Conservation (phyloP, 2,329 filamentous ascomycete genomes). For the Fusarium pilosicola region DNA sequence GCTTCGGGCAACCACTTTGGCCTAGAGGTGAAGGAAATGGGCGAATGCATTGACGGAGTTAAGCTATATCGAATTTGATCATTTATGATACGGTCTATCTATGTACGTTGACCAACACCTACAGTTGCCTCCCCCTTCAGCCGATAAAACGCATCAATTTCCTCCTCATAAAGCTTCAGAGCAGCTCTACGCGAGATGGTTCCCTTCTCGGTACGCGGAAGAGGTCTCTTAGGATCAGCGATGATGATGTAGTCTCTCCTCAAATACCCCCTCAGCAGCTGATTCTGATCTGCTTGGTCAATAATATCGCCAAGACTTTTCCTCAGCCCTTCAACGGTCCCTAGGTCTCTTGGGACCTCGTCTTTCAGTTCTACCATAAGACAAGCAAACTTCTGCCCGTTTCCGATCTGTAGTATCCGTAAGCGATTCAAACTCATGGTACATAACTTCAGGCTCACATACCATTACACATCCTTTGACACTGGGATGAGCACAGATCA, state of each 20-base stretch:
- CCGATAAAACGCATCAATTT: not conserved
- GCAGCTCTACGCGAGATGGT: not conserved
- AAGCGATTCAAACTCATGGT: rapidly evolving
- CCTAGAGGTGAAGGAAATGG: rapidly evolving
- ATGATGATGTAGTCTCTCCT: not conserved
- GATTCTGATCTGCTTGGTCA: not conserved
- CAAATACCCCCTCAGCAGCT: not conserved
- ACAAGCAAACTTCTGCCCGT: not conserved
- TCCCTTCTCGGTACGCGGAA: not conserved
- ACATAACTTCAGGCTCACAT: rapidly evolving
- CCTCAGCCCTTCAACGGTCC: not conserved
- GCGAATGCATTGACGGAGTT: rapidly evolving
- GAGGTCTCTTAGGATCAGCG: rapidly evolving
- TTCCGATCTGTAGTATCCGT: rapidly evolving
- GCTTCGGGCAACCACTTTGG: rapidly evolving
- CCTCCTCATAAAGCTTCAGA: not conserved
- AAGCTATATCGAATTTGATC: rapidly evolving
- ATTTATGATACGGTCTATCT: rapidly evolving
- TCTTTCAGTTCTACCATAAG: not conserved
- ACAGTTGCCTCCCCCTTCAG: not conserved
- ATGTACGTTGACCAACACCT: not conserved
- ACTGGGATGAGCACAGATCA: not conserved
- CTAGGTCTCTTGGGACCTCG: rapidly evolving
- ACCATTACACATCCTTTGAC: not conserved
- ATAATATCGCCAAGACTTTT: not conserved